Evolutionary conservation across 192 early-diverging fungal genomes (phyloP).

Genomic region (Entophlyctis helioformis): DNA sequence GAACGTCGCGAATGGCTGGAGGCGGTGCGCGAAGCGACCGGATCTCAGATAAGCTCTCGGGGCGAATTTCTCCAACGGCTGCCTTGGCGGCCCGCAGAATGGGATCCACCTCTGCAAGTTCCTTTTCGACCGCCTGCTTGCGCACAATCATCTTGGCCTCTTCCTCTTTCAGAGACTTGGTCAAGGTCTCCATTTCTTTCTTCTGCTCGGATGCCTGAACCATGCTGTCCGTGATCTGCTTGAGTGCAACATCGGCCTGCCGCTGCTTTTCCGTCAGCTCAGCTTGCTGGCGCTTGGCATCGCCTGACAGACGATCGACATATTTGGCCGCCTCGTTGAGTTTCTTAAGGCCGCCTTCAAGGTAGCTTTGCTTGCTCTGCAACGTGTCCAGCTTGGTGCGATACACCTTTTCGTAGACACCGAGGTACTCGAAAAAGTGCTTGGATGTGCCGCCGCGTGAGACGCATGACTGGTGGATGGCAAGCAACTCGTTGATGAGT

Average conservation of each 20-base stretch:
- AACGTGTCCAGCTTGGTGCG: constrained; percentile 13
- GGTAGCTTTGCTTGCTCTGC: constrained; percentile 33
- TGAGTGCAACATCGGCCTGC: constrained; percentile 39
- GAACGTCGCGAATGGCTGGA: constrained; percentile 47
- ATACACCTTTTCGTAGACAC: constrained; percentile 32
- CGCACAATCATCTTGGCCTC: constrained; percentile 29
- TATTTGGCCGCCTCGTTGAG: constrained; percentile 38
- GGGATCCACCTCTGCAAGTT: constrained; percentile 46
- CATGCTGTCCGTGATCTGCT: constrained; percentile 55
- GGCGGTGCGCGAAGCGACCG: constrained; percentile 49
- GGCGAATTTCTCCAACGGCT: constrained; percentile 48
- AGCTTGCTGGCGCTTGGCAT: constrained; percentile 31
- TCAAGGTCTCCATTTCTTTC: constrained; percentile 45
- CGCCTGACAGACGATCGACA: constrained; percentile 39
- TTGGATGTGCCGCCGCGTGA: constrained; percentile 17
- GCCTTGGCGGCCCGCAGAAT: constrained; percentile 31
- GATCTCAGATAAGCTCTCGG: constrained; percentile 45
- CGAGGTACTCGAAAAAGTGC: constrained; percentile 25
- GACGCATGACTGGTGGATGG: constrained; percentile 14
- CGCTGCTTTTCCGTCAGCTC: constrained; percentile 41
- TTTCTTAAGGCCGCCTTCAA: constrained; percentile 38
- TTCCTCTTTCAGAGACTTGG: constrained; percentile 32
- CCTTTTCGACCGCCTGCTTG: constrained; percentile 40
- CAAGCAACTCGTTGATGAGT: constrained; percentile 18
- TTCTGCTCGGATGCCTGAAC: constrained; percentile 45